Evolutionary conservation across 2,329 filamentous ascomycete genomes (phyloP).

Genomic region (Malbranchea zuffiana): DNA sequence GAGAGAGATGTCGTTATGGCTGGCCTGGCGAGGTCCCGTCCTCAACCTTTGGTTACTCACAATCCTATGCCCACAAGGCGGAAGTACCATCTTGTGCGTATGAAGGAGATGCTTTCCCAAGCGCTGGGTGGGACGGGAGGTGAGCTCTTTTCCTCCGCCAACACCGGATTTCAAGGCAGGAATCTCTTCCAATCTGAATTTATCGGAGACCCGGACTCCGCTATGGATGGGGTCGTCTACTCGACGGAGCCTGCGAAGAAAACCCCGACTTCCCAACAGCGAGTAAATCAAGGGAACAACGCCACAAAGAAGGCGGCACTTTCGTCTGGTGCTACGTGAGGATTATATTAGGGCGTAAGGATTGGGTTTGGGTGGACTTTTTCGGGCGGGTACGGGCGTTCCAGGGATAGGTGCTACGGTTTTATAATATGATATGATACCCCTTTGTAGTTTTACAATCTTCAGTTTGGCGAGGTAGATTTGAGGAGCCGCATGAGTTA

Average conservation of each 20-base stretch:
- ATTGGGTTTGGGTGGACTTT: too few relatives aligned
- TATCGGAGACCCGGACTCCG: conserved; percentile 16
- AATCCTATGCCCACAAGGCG: conserved; percentile 38
- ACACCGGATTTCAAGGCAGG: conserved; percentile 23
- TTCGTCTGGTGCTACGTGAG: conserved; percentile 3
- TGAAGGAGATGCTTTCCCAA: conserved; percentile 53
- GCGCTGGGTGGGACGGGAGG: conserved; percentile 43
- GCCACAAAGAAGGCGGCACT: conserved; percentile 3
- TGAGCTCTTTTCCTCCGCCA: conserved; percentile 35
- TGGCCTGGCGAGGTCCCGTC: conserved; percentile 56
- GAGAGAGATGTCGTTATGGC: conserved; percentile 84
- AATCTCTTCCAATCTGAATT: conserved; percentile 27
- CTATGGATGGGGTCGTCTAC: conserved; percentile 17
- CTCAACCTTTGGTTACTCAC: conserved; percentile 64
- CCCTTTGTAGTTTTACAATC: too few relatives aligned
- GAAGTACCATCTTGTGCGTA: conserved; percentile 52
- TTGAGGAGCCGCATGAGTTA: too few relatives aligned
- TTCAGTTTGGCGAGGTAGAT: too few relatives aligned
- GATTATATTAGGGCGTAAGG: too few relatives aligned
- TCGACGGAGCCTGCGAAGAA: conserved; percentile 10
- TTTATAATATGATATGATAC: too few relatives aligned
- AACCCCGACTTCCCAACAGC: conserved; percentile 12
- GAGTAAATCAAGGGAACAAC: conserved; percentile 8
- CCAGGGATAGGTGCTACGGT: too few relatives aligned
- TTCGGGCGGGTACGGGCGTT: too few relatives aligned